These are phyloP conservation scores for Camellia granthamiana DNA, from an alignment of 148 eudicot genomes.

Conservation along the genomic window DNA sequence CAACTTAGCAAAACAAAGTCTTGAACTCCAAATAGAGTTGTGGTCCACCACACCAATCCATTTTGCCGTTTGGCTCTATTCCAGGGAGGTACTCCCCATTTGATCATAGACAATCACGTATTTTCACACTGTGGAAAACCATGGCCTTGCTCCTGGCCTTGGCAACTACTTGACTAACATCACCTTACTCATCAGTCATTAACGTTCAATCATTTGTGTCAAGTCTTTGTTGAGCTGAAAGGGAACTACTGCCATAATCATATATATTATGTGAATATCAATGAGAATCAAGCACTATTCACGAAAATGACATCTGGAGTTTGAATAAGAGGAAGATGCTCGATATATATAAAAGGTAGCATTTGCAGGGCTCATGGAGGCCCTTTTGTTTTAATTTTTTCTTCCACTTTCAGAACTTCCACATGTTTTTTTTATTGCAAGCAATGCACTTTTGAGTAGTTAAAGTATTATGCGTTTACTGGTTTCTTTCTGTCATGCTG, in stretches of 20 bases:
- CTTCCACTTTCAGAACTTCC: too few species aligned
- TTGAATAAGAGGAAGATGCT: background rate
- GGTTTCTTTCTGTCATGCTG: too few species aligned
- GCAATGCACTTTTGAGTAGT: too few species aligned
- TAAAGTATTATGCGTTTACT: too few species aligned
- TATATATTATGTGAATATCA: background rate
- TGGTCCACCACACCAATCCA: background rate
- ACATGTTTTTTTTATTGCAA: too few species aligned
- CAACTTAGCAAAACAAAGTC: background rate
- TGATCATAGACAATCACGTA: too few species aligned
- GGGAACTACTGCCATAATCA: background rate
- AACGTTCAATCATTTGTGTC: background rate
- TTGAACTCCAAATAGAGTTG: background rate
- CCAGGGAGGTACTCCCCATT: too few species aligned
- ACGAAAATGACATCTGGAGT: background rate
- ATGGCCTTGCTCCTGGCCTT: too few species aligned
- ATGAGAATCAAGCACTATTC: background rate
- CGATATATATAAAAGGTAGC: background rate
- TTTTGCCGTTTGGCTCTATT: too few species aligned
- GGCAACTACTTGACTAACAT: background rate
- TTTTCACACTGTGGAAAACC: too few species aligned
- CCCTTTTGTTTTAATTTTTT: too few species aligned
- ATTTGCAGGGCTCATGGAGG: too few species aligned
- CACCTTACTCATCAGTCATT: background rate
- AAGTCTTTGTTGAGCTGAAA: constrained; percentile 2